phyloP scores from a whole-genome alignment of 768 basidiomycete genomes.

The Russula sp. region DNA sequence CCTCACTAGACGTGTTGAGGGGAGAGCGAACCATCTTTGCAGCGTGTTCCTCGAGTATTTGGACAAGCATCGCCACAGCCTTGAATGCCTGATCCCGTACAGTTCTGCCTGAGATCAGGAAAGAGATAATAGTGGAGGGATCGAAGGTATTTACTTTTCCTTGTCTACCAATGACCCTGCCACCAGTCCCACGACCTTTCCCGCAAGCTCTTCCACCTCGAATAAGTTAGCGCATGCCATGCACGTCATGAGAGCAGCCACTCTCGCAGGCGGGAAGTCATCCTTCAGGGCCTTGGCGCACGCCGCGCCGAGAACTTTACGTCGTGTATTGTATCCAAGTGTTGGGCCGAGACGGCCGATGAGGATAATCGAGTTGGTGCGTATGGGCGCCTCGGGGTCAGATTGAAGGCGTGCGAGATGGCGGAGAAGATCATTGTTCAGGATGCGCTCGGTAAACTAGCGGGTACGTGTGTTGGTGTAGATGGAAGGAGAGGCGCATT shows the following conservation, averaged over 20 bases:
- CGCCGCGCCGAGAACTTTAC: conserved; percentile 95
- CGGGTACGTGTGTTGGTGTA: background rate
- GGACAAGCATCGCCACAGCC: conserved; percentile 81
- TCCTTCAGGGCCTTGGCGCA: conserved; percentile 88
- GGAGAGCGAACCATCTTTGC: conserved; percentile 61
- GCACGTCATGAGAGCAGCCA: conserved; percentile 91
- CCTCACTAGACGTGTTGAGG: conserved; percentile 6
- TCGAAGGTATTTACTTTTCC: conserved; percentile 63
- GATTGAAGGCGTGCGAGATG: conserved; percentile 88
- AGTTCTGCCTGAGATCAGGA: conserved; percentile 40
- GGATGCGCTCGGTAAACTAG: conserved; percentile 81
- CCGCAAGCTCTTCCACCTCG: conserved; percentile 80
- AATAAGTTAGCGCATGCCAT: conserved; percentile 92
- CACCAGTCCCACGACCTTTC: conserved; percentile 83
- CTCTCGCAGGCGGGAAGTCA: conserved; percentile 83
- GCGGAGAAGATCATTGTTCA: conserved; percentile 95
- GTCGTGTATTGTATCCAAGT: conserved; percentile 81
- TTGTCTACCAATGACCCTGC: conserved; percentile 76
- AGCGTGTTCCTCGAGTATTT: conserved; percentile 72
- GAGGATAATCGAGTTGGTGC: conserved; percentile 96
- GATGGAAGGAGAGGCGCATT: background rate
- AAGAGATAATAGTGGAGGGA: background rate
- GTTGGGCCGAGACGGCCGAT: conserved; percentile 85
- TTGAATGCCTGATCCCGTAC: conserved; percentile 97
- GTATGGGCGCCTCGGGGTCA: conserved; percentile 89